These are phyloP conservation scores for Fusarium sp. DNA, from an alignment of 2,329 filamentous ascomycete genomes.

Conservation along the genomic window DNA sequence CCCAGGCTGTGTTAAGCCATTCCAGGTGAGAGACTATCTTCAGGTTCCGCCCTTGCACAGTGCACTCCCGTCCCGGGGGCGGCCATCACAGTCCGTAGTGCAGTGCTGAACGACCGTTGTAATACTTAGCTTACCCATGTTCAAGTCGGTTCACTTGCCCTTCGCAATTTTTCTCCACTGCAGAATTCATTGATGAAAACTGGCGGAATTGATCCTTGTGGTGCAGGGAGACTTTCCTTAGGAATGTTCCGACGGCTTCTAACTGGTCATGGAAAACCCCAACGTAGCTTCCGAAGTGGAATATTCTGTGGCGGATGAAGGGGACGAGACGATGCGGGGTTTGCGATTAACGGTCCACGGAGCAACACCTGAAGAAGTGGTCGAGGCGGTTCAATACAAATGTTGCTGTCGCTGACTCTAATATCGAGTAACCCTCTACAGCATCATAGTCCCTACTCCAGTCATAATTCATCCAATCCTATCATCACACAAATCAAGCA, in stretches of 20 bases:
- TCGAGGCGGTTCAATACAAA: not conserved
- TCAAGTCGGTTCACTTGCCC: not conserved
- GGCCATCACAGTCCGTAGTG: not conserved
- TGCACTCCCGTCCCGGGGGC: not conserved
- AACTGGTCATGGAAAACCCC: not conserved
- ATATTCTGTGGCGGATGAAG: not conserved
- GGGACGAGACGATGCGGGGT: too few relatives aligned
- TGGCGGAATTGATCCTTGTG: not conserved
- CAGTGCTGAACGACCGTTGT: not conserved
- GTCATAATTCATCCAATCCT: not conserved
- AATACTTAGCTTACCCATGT: not conserved
- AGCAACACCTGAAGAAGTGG: not conserved
- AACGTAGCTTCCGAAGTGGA: not conserved
- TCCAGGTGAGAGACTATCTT: not conserved
- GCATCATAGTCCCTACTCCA: not conserved
- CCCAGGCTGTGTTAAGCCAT: not conserved
- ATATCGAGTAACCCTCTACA: not conserved
- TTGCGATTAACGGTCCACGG: rapidly evolving
- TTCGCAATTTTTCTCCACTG: too few relatives aligned
- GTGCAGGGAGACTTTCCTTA: not conserved
- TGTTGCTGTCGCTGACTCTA: not conserved
- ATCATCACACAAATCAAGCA: not conserved
- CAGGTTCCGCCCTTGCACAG: not conserved
- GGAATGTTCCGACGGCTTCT: not conserved
- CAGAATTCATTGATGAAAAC: too few relatives aligned